Conservation (phyloP, 2,329 filamentous ascomycete species). For the Septoria linicola region DNA sequence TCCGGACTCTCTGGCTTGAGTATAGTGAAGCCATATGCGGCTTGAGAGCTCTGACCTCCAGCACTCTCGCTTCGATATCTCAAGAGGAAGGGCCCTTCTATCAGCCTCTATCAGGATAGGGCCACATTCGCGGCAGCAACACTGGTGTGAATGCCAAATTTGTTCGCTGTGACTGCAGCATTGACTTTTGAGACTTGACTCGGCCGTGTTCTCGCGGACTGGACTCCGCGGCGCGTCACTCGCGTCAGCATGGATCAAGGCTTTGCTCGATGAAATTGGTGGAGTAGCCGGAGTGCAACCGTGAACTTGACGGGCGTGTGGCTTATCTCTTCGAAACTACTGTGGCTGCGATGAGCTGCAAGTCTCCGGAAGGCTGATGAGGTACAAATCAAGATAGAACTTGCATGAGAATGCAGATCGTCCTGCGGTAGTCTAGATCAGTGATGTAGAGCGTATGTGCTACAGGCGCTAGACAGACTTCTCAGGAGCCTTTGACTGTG, state of each 20-base stretch:
- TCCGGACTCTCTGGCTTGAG: background rate
- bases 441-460: no score
- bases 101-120: no score
- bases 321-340: background rate
- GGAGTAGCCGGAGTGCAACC: background rate
- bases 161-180: background rate
- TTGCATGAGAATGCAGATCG: no score
- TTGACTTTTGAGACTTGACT: background rate
- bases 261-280: background rate
- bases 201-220: background rate
- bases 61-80: no score
- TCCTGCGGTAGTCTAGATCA: no score
- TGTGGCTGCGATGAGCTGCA: background rate
- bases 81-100: no score
- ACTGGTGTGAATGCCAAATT: no score
- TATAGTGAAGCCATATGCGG: conserved; percentile 25
- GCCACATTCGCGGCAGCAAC: no score
- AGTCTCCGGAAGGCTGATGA: background rate
- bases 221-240: background rate
- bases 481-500: no score
- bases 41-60: background rate
- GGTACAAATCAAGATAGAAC: no score
- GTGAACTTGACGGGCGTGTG: background rate
- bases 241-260: background rate
- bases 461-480: no score